Percentiles rank a stretch among this genome's conserved stretches.
Conservation (phyloP, 106 monocot genomes). For the Platanthera guangdongensis region DNA sequence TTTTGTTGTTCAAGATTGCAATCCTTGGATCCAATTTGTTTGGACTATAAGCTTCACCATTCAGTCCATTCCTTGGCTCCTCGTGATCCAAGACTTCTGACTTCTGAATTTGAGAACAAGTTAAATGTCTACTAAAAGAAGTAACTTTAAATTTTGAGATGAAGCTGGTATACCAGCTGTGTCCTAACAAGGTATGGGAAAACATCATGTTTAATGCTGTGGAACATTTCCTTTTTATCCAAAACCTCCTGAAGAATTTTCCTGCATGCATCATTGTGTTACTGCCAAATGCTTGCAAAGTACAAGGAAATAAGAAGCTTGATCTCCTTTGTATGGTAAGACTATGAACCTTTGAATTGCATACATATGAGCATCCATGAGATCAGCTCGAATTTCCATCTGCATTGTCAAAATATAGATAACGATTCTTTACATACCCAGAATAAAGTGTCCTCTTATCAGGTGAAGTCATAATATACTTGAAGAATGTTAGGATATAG, state of each 20-base stretch:
- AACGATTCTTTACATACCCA: not conserved
- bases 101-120: slow-evolving; percentile 31
- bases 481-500: not conserved
- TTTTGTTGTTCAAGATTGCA: slow-evolving; percentile 28
- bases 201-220: slow-evolving; percentile 84
- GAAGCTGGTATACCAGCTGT: slow-evolving; percentile 60
- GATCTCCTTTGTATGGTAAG: not conserved
- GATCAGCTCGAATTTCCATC: slow-evolving; percentile 96
- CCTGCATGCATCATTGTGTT: slow-evolving; percentile 30
- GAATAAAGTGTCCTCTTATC: not conserved
- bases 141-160: slow-evolving; percentile 2
- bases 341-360: slow-evolving; percentile 75
- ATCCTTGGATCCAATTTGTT: slow-evolving; percentile 24
- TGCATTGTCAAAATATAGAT: slow-evolving; percentile 20
- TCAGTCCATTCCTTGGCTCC: slow-evolving; percentile 20
- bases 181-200: slow-evolving; percentile 87
- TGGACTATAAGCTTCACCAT: slow-evolving; percentile 24
- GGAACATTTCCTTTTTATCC: slow-evolving; percentile 64
- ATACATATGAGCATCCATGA: slow-evolving; percentile 99
- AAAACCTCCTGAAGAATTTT: slow-evolving; percentile 68
- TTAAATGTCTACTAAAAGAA: slow-evolving; percentile 3
- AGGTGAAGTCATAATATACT: not conserved
- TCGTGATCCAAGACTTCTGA: slow-evolving; percentile 55
- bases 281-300: not conserved
- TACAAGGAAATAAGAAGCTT: not conserved